Evolutionary conservation across 805 yeast genomes (phyloP).

Genomic region (Wickerhamiella sorbophila): DNA sequence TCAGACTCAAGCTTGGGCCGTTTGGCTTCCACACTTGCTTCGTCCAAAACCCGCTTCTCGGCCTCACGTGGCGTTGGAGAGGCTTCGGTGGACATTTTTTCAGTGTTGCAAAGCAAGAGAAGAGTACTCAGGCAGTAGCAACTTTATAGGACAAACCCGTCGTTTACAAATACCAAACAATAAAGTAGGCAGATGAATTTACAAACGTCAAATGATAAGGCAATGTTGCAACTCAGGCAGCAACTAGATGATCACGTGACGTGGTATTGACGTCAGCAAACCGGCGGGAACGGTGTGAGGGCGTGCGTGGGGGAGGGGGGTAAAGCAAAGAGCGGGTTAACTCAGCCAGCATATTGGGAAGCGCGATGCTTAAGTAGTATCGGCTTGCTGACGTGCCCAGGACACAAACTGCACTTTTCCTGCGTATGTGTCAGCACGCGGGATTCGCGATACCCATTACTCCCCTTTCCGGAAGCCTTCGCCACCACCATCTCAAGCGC

Average conservation of each 20-base stretch:
- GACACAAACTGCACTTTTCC: background rate
- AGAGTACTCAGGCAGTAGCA: background rate
- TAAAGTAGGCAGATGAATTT: background rate
- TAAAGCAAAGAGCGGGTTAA: background rate
- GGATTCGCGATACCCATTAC: background rate
- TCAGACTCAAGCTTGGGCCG: slow-evolving; percentile 7
- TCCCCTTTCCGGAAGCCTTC: background rate
- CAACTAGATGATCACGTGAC: background rate
- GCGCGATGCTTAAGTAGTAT: slow-evolving; percentile 2
- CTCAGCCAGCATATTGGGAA: background rate
- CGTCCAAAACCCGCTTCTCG: slow-evolving; percentile 14
- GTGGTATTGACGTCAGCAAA: background rate
- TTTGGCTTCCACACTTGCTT: slow-evolving; percentile 11
- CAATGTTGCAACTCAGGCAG: background rate
- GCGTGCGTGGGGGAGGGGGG: background rate
- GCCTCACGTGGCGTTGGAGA: slow-evolving; percentile 4
- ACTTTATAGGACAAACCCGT: background rate
- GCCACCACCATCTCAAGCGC: background rate
- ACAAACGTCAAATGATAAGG: background rate
- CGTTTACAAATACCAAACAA: background rate
- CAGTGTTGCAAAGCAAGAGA: background rate
- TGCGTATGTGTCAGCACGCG: background rate
- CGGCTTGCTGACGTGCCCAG: background rate
- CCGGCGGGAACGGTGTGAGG: background rate
- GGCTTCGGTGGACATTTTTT: background rate